Base-by-base conservation (phyloP, 2,329 filamentous ascomycete genomes). In the Cordyceps pruinosa region DNA sequence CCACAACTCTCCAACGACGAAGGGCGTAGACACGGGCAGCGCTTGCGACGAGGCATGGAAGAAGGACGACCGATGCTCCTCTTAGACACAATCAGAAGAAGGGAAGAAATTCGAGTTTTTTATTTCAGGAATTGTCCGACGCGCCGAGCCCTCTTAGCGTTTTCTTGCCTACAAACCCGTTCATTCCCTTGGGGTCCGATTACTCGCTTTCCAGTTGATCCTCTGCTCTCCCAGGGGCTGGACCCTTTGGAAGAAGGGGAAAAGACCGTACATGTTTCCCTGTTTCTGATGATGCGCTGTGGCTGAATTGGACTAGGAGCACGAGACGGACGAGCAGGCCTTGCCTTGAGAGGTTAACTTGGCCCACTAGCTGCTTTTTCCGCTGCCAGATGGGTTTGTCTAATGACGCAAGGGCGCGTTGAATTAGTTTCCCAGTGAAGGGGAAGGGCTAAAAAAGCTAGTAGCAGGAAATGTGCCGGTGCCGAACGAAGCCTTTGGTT, bases 241-340 rank as follows among this genome's bases (percentile, higher is more conserved):
- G 21, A 12, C 21, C 23, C 17, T 23, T 7, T 1, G 7, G 21
- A 32, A 28, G 21, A 35, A 13, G 39, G 41, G 19, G 7, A 37
- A 28, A 23, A 17, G 30, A 28, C 46, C 7, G 28, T 21, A 8
- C n/a, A 13, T n/a, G n/a, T 28, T 55, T 55, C 34, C 52, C 25
- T 55, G 32, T 30, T 55, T 55, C 13, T 12, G n/a, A 2, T 15
- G 34, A 48, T 41, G 52, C n/a, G 13, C 34, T 55, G 21, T 47
- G 44, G 52, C 52, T n/a, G 26, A 41, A 55, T 28, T 47, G 25
- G 52, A 47, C 52, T 55, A 41, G 44, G 32, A 21, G 52, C 41
- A 26, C 32, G 19, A 30, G 30, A 37, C 28, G 37, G n/a, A 34
- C 26, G 50, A 17, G 7, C 21, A 44, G 39, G 42, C 34, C 17